Evolutionary conservation across 495 filamentous ascomycete species (phyloP), one percentile per base, ranked within the genome.

Genomic region (Parmelia sp.): DNA sequence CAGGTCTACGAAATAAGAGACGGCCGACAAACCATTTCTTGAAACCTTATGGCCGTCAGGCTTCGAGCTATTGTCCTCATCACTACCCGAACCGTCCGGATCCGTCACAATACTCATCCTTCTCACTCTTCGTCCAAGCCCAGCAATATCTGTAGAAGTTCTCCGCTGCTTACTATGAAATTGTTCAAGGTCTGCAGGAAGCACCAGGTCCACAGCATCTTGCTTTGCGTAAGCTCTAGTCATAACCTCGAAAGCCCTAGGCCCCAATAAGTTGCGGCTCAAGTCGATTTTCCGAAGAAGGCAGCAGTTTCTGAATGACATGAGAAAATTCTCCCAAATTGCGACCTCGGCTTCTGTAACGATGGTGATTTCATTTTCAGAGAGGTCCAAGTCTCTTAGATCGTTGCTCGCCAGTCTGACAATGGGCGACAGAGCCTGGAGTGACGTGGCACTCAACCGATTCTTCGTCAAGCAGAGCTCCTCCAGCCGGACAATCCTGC

Each of bases 391-490:
- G 47, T 79, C 77, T 56, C 75, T 75, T 12, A 83, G 66, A 57
- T 82, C 79, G 21, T 71, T 69, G n/a, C 69, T 57, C 6, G 72
- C 74, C 11, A 76, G 60, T 4, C 61, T 63, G 47, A 83, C 72
- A 39, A 82, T 69, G 37, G 72, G 69, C 2, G 75, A 72, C 11
- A 83, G 72, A 47, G 71, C 67, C 33, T 67, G 62, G 35, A 83
- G 71, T 14, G 74, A 74, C 2, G 64, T 56, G 6, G 74, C 67
- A 9, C 75, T 81, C 27, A 83, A 69, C 5, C 58, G 42, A 64
- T 82, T 82, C 27, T 68, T 70, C 21, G 71, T 71, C 11, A 83
- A 70, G 62, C 78, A 76, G 21, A 83, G 67, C 61, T 81, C 79
- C 29, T 80, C 76, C 21, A 83, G 69, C 42, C 71, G 75, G 19